A percentile compares a stretch with the other conserved stretches of the same genome.
phyloP scores from a whole-genome alignment of 768 basidiomycete species.

The Arthromyces matolae region DNA sequence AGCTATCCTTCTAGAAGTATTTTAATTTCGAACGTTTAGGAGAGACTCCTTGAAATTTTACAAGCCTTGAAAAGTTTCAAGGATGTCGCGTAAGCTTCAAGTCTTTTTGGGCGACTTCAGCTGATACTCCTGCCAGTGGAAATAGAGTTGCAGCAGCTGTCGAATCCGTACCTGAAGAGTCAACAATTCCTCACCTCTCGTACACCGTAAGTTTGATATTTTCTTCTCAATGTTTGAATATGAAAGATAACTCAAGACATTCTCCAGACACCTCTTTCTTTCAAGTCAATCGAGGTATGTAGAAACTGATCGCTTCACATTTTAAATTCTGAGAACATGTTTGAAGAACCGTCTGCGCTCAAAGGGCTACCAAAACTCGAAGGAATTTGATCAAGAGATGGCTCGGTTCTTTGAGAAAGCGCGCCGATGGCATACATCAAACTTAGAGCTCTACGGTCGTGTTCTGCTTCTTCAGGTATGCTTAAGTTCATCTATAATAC shows the following conservation, averaged over 20 bases:
- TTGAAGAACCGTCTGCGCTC: constrained; percentile 45
- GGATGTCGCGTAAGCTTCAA: constrained; percentile 51
- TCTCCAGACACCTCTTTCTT: constrained; percentile 59
- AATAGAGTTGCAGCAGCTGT: constrained; percentile 57
- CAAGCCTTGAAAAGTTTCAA: constrained; percentile 60
- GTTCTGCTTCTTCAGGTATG: constrained; percentile 79
- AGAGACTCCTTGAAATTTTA: constrained; percentile 54
- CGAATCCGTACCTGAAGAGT: constrained; percentile 65
- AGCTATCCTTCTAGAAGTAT: not conserved
- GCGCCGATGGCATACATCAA: constrained; percentile 64
- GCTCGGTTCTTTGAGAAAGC: constrained; percentile 78
- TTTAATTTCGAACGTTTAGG: constrained; percentile 33
- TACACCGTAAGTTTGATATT: constrained; percentile 49
- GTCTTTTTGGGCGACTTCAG: too few relatives aligned
- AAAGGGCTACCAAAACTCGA: constrained; percentile 52
- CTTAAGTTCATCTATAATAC: too few relatives aligned
- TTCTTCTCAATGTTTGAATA: not conserved
- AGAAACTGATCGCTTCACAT: too few relatives aligned
- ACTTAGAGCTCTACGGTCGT: constrained; percentile 71
- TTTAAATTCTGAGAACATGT: constrained; percentile 18
- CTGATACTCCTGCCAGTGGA: constrained; percentile 40
- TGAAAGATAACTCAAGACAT: constrained; percentile 6
- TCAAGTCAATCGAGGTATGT: constrained; percentile 69
- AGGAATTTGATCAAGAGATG: constrained; percentile 83
- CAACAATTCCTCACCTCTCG: constrained; percentile 56